Evolutionary conservation across 805 yeast species (phyloP), one percentile per base, ranked within the genome.

Genomic region (Yarrowia yakushimensis): DNA sequence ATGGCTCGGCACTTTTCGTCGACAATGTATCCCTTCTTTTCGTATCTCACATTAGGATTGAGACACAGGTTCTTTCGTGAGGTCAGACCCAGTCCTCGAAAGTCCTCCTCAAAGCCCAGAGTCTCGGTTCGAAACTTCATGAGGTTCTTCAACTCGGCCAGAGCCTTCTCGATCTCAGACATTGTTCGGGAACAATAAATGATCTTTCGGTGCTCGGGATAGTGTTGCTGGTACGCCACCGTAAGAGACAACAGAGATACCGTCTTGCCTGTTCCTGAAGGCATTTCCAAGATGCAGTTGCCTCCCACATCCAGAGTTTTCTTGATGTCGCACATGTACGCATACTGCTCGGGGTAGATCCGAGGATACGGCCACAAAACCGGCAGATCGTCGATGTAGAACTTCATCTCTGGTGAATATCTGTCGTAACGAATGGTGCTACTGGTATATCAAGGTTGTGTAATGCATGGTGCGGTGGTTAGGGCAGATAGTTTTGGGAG

Each of bases 201-300:
- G 67, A 94, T 85, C 79, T 93, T 94, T 17, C 97, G 77, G 71
- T 90, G 97, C 70, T 93, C 97, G 10, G 97, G 96, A 72, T 93
- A 92, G 71, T 75, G 78, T 89, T 90, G 85, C 73, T 94, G 99
- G 74, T 94, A 94, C 13, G 99, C 97, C 48, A 94, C 90, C 0
- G 98, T 90, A 46, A 94, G 76, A 0, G 98, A 90, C 30, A 94
- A 78, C 72, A 94, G 79, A 0, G 98, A 91, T 3, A 94, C 88
- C 37, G 99, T 94, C 73, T 94, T 94, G 43, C 99, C 99, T 3
- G 99, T 94, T 4, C 99, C 99, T 6, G 99, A 94, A 68, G 99
- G 99, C 99, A 94, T 94, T 77, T 94, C 99, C 70, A 94, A 75
- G 62, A 94, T 91, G 75, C 97, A 88, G 72, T 92, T 92, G 12